phyloP scores from a whole-genome alignment of 176 grass and related monocot species.

The Musa acuminata region DNA sequence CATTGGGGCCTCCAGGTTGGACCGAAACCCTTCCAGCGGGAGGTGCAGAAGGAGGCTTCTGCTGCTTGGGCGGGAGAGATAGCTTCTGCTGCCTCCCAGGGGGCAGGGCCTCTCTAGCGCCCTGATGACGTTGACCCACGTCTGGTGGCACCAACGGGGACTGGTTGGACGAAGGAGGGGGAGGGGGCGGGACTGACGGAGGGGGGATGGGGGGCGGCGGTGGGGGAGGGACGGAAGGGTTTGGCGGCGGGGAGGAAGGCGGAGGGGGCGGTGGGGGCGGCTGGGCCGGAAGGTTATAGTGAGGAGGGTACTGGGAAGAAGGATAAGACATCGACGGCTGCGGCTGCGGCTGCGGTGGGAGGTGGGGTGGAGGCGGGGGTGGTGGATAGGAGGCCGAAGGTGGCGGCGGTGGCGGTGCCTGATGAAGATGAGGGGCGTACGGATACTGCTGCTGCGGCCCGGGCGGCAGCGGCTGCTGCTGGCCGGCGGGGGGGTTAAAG shows the following conservation, averaged over 20 bases:
- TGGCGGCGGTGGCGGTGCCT: background rate
- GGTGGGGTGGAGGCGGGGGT: conserved; percentile 1
- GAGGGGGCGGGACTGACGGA: conserved; percentile 10
- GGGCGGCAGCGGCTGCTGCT: background rate
- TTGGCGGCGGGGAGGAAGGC: background rate
- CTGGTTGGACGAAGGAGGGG: conserved; percentile 4
- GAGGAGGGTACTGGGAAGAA: conserved; percentile 16
- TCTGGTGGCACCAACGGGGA: background rate
- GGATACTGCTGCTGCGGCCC: conserved; percentile 3
- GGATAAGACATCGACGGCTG: conserved; percentile 9
- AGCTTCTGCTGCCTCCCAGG: background rate
- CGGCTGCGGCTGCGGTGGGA: background rate
- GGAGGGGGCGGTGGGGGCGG: background rate
- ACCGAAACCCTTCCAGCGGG: background rate
- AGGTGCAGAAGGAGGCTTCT: background rate
- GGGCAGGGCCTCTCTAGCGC: background rate
- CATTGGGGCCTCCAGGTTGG: conserved; percentile 5
- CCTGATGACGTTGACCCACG: background rate
- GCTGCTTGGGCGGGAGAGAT: background rate
- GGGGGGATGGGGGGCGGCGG: background rate
- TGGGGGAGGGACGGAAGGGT: background rate
- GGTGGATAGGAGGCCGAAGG: conserved; percentile 4
- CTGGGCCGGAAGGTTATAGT: conserved; percentile 3
- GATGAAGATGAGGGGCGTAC: background rate
- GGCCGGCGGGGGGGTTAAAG: background rate